Evolutionary conservation across 768 basidiomycete species (phyloP), one percentile per base, ranked within the genome.

Genomic region (Plicaturopsis crispa): DNA sequence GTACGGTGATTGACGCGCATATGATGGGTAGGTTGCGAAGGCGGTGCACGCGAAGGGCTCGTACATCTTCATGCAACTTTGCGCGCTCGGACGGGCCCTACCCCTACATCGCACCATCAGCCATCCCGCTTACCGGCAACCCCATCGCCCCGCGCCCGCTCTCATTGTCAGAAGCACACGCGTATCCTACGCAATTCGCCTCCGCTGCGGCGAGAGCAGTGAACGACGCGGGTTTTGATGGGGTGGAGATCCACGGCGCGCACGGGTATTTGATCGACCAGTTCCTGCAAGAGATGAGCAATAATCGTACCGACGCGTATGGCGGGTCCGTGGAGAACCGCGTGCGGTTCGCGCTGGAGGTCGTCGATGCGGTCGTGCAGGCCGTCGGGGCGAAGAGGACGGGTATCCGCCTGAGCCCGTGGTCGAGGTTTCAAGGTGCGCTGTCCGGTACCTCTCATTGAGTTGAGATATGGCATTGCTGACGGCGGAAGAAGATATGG

Each of bases 151-250:
- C 48, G 1, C 50, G 48, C 6, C 52, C 66, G 0, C 48, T 70
- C 24, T 61, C 48, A 13, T 43, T 48, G 14, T 43, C 48, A 4
- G 67, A 67, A 39, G 60, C 73, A 41, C 44, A 51, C 22, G 63
- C 66, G 28, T 62, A 64, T 33, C 55, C 69, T 17, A 35, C 45
- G 16, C 48, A 60, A n/a, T 74, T 66, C 47, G 64, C 57, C 12
- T 57, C 59, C 10, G 73, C 69, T 1, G 70, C 76, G 4, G 51
- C 53, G 18, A 66, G 66, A 39, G 67, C 71, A 13, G 52, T 73
- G n/a, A n/a, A n/a, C 23, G 47, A 38, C 31, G 73, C 76, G 24
- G 73, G 73, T 4, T 79, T 79, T 39, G 78, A 79, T 42, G 79
- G 76, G 10, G 62, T 71, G 6, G 70, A 77, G 56, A 17, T 12